These are phyloP conservation scores for Beta lomatogona DNA, from an alignment of 179 eudicot species.

Conservation along the genomic window DNA sequence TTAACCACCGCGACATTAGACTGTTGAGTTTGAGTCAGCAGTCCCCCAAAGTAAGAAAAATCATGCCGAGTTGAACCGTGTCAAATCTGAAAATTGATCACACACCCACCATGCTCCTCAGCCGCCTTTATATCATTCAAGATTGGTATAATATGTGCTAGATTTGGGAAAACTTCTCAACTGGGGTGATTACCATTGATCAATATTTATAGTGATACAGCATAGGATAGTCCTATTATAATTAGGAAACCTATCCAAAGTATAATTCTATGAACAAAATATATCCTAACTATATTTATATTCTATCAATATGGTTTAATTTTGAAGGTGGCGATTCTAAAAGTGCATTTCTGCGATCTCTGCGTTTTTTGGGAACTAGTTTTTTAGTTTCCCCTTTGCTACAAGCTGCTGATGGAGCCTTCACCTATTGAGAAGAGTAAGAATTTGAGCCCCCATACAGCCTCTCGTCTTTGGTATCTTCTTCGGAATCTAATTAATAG, in stretches of 20 bases:
- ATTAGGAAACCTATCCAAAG: too few relatives aligned
- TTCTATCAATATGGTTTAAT: constrained; percentile 24
- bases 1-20: background rate
- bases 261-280: too few relatives aligned
- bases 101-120: constrained; percentile 48
- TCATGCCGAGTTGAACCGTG: background rate
- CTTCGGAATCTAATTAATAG: constrained; percentile 18
- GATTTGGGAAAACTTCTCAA: too few relatives aligned
- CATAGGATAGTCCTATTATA: too few relatives aligned
- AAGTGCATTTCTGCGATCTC: constrained; percentile 21
- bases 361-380: constrained; percentile 21
- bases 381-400: constrained; percentile 17
- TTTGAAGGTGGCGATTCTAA: constrained; percentile 21
- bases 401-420: constrained; percentile 12
- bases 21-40: background rate
- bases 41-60: background rate
- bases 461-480: constrained; percentile 10
- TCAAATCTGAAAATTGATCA: constrained; percentile 63
- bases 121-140: constrained; percentile 48
- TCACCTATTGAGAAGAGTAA: constrained; percentile 20
- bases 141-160: constrained; percentile 30
- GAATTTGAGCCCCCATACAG: constrained; percentile 19
- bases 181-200: too few relatives aligned
- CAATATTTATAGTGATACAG: too few relatives aligned
- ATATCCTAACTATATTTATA: too few relatives aligned